Conservation (phyloP, 2,329 filamentous ascomycete species). For the Diaporthe velutina region DNA sequence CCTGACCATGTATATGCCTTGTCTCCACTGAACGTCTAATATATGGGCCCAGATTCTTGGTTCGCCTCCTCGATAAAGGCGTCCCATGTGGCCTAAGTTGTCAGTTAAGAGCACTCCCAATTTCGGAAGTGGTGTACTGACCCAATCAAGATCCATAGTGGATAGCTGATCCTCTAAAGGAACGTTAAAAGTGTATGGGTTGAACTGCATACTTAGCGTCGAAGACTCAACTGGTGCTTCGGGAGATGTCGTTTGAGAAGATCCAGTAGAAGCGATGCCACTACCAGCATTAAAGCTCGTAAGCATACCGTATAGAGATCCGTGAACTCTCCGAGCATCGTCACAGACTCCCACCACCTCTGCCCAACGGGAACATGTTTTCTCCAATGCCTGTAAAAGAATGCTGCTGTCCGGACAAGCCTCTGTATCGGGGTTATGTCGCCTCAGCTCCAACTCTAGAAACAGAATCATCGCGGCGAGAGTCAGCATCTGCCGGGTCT, state of each 20-base stretch:
- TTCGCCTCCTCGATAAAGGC: constrained; percentile 45
- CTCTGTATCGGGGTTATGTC: constrained; percentile 30
- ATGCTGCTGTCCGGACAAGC: constrained; percentile 27
- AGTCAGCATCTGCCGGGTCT: constrained; percentile 45
- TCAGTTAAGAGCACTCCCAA: constrained; percentile 1
- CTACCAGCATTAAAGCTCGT: constrained; percentile 24
- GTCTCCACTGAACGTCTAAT: not conserved
- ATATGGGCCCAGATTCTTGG: constrained; percentile 41
- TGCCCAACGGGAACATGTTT: constrained; percentile 38
- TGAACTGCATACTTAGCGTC: not conserved
- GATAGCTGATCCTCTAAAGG: constrained; percentile 35
- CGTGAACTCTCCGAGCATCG: constrained; percentile 38
- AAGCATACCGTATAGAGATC: constrained; percentile 38
- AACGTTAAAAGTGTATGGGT: constrained; percentile 5
- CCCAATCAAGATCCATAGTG: constrained; percentile 48
- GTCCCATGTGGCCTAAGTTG: constrained; percentile 45
- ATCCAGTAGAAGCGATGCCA: constrained; percentile 37
- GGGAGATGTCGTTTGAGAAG: constrained; percentile 39
- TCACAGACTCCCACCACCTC: constrained; percentile 38
- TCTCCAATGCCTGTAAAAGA: constrained; percentile 38
- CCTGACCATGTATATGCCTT: not conserved
- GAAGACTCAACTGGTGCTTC: constrained; percentile 29
- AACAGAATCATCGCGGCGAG: constrained; percentile 44
- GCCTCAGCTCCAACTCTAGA: constrained; percentile 43
- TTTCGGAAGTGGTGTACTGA: constrained; percentile 31